A percentile compares a stretch with the other conserved stretches of the same genome.
These are phyloP conservation scores for Naegleria lovaniensis DNA, from an alignment of 208 protist genomes.

Conservation along the genomic window DNA sequence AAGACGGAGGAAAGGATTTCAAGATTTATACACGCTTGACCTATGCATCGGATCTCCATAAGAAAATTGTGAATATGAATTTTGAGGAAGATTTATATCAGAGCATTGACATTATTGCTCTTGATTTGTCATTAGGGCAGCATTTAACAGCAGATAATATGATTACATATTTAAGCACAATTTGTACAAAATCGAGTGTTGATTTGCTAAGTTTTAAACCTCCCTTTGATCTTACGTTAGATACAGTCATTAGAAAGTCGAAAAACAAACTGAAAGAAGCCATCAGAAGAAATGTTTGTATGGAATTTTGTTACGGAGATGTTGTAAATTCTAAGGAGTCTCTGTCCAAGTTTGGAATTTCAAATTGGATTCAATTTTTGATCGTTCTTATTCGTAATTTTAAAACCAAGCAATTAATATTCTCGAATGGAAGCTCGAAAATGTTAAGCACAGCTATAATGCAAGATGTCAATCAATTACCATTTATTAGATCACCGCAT, in stretches of 20 bases:
- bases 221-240: not conserved
- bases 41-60: not conserved
- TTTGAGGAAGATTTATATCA: slow-evolving; percentile 1
- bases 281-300: not conserved
- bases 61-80: not conserved
- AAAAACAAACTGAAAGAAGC: not conserved
- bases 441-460: not conserved
- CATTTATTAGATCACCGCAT: not conserved
- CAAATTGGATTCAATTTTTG: not conserved
- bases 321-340: not conserved
- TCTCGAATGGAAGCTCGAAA: not conserved
- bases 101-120: not conserved
- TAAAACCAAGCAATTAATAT: not conserved
- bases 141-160: not conserved
- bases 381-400: not conserved
- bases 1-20: not conserved
- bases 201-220: not conserved
- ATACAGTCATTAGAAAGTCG: not conserved
- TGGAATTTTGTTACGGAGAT: slow-evolving; percentile 3
- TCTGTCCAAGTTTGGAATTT: not conserved
- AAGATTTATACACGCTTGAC: not conserved
- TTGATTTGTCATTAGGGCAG: not conserved
- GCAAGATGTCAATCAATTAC: not conserved
- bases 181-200: slow-evolving; percentile 4
- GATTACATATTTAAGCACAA: not conserved